Evolutionary conservation across 441 rosid genomes (phyloP).

Genomic region (Croton setiger): DNA sequence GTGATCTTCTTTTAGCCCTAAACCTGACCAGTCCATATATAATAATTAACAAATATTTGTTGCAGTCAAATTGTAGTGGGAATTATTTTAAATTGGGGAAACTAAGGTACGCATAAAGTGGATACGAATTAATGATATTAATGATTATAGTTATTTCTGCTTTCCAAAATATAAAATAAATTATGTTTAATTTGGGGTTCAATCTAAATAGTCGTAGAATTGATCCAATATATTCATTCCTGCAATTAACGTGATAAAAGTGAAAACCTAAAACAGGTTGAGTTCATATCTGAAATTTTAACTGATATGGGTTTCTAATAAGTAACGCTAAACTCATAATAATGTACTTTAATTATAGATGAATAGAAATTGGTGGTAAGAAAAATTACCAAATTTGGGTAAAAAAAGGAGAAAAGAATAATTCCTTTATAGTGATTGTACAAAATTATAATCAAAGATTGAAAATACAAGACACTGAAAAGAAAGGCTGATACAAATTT

Average conservation of each 20-base stretch:
- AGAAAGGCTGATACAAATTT: conserved; percentile 29
- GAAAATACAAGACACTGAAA: conserved; percentile 36
- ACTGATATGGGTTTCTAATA: too few relatives aligned
- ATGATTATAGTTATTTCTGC: neutral
- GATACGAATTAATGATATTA: neutral
- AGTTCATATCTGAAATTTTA: too few relatives aligned
- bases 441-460: conserved; percentile 20
- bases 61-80: neutral
- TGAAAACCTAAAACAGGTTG: too few relatives aligned
- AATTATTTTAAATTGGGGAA: neutral
- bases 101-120: neutral
- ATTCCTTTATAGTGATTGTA: conserved; percentile 15
- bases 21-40: neutral
- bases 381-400: conserved; percentile 8
- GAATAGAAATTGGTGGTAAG: too few relatives aligned
- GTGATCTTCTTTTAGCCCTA: conserved; percentile 6
- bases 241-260: too few relatives aligned
- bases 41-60: neutral
- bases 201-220: too few relatives aligned
- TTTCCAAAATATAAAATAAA: too few relatives aligned
- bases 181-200: too few relatives aligned
- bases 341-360: too few relatives aligned
- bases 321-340: too few relatives aligned
- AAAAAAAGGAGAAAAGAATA: conserved; percentile 19
- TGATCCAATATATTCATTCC: too few relatives aligned